Evolutionary conservation across 768 basidiomycete genomes (phyloP).

Genomic region (Pleurotus ostreatus): DNA sequence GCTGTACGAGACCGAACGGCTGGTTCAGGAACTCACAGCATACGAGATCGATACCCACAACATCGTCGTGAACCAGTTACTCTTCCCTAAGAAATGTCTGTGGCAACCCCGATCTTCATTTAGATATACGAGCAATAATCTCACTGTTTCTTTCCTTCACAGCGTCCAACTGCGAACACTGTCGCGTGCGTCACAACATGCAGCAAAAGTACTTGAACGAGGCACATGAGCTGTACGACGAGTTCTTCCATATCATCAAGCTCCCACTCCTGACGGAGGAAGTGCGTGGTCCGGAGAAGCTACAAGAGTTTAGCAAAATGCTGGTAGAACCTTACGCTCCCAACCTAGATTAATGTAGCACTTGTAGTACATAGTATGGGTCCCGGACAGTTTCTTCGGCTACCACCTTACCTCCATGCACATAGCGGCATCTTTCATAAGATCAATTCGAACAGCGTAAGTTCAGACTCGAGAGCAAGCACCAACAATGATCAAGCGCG

Average conservation of each 20-base stretch:
- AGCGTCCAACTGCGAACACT: slow-evolving; percentile 96
- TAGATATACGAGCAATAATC: not conserved
- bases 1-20: slow-evolving; percentile 95
- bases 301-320: slow-evolving; percentile 92
- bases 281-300: slow-evolving; percentile 91
- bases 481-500: too few relatives aligned
- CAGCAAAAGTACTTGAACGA: slow-evolving; percentile 97
- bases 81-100: slow-evolving; percentile 89
- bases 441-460: too few relatives aligned
- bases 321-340: slow-evolving; percentile 69
- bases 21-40: slow-evolving; percentile 92
- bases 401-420: too few relatives aligned
- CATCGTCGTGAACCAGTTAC: slow-evolving; percentile 95
- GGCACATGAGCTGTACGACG: slow-evolving; percentile 95
- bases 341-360: slow-evolving; percentile 4
- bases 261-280: slow-evolving; percentile 95
- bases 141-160: slow-evolving; percentile 7
- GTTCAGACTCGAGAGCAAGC: too few relatives aligned
- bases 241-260: slow-evolving; percentile 96
- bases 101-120: slow-evolving; percentile 9
- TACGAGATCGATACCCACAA: slow-evolving; percentile 98
- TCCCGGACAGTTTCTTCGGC: too few relatives aligned
- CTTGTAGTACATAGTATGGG: too few relatives aligned
- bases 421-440: too few relatives aligned
- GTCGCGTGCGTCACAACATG: slow-evolving; percentile 92